phyloP scores from a whole-genome alignment of 179 eudicot genomes.

The Vitellaria paradoxa region DNA sequence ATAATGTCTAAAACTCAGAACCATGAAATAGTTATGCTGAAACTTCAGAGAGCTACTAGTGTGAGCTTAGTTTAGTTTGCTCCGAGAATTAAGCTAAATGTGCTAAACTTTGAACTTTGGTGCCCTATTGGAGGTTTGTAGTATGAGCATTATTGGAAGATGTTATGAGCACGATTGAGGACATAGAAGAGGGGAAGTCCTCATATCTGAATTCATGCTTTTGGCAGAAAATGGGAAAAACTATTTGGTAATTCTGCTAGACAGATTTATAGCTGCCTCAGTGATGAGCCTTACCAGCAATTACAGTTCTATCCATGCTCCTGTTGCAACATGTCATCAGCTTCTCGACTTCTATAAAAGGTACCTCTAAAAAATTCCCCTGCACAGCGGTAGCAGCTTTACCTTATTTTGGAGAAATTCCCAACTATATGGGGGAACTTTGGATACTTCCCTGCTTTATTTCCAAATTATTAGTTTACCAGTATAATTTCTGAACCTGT shows the following conservation, averaged over 20 bases:
- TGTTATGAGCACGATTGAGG: not conserved
- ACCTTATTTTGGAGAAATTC: not conserved
- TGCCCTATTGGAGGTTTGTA: not conserved
- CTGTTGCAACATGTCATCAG: not conserved
- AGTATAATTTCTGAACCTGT: not conserved
- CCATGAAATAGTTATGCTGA: not conserved
- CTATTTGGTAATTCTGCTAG: not conserved
- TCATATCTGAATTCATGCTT: not conserved
- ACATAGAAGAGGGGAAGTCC: not conserved
- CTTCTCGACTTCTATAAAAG: not conserved
- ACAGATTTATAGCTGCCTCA: not conserved
- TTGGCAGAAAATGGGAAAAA: not conserved
- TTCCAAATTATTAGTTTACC: not conserved
- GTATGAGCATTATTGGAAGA: not conserved
- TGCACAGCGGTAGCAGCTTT: not conserved
- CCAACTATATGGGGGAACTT: not conserved
- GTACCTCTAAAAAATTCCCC: slow-evolving; percentile 1
- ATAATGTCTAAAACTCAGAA: not conserved
- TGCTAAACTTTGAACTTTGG: too few relatives aligned
- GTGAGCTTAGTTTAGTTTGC: not conserved
- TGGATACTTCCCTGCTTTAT: slow-evolving; percentile 1
- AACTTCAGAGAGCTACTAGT: not conserved
- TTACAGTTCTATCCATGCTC: slow-evolving; percentile 9
- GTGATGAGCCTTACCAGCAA: slow-evolving; percentile 3
- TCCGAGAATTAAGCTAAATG: too few relatives aligned